phyloP scores from a whole-genome alignment of 2,329 filamentous ascomycete species.

The Penicillium brasilianum region DNA sequence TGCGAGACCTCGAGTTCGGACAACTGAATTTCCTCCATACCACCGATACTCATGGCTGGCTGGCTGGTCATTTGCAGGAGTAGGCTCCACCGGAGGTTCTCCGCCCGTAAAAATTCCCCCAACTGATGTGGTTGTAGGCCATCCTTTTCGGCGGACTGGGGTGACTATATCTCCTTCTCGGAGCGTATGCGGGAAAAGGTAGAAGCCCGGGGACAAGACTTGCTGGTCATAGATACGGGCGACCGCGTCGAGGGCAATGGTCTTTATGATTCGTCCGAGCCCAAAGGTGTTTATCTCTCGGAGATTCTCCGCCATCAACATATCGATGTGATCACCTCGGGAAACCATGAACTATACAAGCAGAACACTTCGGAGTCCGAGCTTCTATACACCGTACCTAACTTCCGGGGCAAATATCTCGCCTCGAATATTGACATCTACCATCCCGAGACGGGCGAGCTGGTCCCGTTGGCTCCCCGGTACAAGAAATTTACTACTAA shows the following conservation, averaged over 20 bases:
- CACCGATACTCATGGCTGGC: slow-evolving; percentile 95
- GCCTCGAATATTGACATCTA: slow-evolving; percentile 93
- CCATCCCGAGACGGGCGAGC: slow-evolving; percentile 71
- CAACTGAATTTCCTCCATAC: slow-evolving; percentile 97
- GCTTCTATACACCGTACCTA: slow-evolving; percentile 77
- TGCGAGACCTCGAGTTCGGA: slow-evolving; percentile 87
- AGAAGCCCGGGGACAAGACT: slow-evolving; percentile 76
- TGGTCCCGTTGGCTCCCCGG: slow-evolving; percentile 76
- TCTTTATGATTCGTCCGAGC: slow-evolving; percentile 85
- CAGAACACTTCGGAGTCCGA: slow-evolving; percentile 77
- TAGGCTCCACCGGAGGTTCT: slow-evolving; percentile 47
- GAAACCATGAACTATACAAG: slow-evolving; percentile 96
- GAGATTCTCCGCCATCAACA: slow-evolving; percentile 83
- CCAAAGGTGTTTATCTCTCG: slow-evolving; percentile 86
- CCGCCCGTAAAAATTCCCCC: slow-evolving; percentile 15
- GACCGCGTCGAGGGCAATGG: slow-evolving; percentile 94
- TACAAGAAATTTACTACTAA: slow-evolving; percentile 91
- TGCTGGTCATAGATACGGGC: slow-evolving; percentile 94
- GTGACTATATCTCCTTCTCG: slow-evolving; percentile 94
- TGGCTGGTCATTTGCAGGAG: slow-evolving; percentile 91
- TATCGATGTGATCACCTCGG: slow-evolving; percentile 82
- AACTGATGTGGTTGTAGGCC: slow-evolving; percentile 57
- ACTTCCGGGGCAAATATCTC: slow-evolving; percentile 79
- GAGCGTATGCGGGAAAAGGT: slow-evolving; percentile 79
- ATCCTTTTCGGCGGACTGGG: slow-evolving; percentile 96